Conservation (phyloP, 2,329 filamentous ascomycete species). For the Botryotinia convoluta region DNA sequence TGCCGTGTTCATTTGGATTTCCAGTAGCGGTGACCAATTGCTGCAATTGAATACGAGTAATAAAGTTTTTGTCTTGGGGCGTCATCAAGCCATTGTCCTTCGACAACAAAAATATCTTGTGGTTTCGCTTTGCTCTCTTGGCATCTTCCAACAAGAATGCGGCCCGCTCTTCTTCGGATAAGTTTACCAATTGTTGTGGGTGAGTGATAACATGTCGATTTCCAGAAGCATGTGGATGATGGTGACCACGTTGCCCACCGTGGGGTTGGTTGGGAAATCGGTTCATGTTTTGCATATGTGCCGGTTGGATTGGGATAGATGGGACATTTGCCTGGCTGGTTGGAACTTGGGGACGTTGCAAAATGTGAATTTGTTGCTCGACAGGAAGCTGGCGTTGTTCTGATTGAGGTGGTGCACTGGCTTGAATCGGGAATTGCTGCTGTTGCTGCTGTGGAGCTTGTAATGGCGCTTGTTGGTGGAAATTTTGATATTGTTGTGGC, state of each 20-base stretch:
- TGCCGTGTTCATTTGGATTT: slow-evolving; percentile 74
- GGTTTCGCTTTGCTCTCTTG: slow-evolving; percentile 92
- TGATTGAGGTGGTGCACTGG: slow-evolving; percentile 31
- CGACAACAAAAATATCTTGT: slow-evolving; percentile 92
- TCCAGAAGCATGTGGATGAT: slow-evolving; percentile 40
- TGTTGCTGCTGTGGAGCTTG: slow-evolving; percentile 33
- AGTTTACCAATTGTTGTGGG: slow-evolving; percentile 69
- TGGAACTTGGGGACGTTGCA: slow-evolving; percentile 33
- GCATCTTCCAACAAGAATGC: slow-evolving; percentile 87
- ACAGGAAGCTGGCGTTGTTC: slow-evolving; percentile 26
- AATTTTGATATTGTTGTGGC: slow-evolving; percentile 31
- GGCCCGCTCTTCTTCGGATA: slow-evolving; percentile 81
- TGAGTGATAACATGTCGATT: slow-evolving; percentile 59
- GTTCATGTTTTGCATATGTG: slow-evolving; percentile 77
- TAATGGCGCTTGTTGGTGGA: slow-evolving; percentile 27
- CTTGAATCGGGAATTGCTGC: slow-evolving; percentile 32
- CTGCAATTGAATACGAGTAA: slow-evolving; percentile 95
- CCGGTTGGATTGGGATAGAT: slow-evolving; percentile 55
- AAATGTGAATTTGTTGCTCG: slow-evolving; percentile 33
- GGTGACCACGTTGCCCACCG: slow-evolving; percentile 39
- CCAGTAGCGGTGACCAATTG: slow-evolving; percentile 92
- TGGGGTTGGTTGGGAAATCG: slow-evolving; percentile 53
- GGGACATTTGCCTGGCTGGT: slow-evolving; percentile 39
- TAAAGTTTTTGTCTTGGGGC: slow-evolving; percentile 98
- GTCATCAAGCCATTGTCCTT: slow-evolving; percentile 98